Conservation (phyloP, 2,329 filamentous ascomycete genomes). For the Polychaeton citri region DNA sequence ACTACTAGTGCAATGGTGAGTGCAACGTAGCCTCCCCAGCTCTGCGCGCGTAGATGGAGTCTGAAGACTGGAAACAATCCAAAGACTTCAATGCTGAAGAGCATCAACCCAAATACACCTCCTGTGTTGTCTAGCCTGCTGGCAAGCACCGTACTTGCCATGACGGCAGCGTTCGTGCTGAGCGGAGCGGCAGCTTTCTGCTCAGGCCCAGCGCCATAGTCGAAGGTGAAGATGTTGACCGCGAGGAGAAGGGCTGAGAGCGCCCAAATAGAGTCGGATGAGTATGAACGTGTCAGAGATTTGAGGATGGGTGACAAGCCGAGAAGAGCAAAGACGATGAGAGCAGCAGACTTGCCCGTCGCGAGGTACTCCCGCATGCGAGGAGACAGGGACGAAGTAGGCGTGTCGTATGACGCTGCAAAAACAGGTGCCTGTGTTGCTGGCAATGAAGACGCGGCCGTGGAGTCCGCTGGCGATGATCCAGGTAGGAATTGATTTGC, state of each 20-base stretch:
- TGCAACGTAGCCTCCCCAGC: constrained; percentile 65
- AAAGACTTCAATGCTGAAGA: constrained; percentile 96
- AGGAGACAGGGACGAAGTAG: constrained; percentile 32
- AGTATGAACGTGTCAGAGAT: constrained; percentile 86
- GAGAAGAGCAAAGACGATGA: constrained; percentile 86
- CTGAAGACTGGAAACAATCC: constrained; percentile 95
- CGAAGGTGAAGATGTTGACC: constrained; percentile 96
- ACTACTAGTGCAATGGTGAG: constrained; percentile 67
- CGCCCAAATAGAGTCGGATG: constrained; percentile 91
- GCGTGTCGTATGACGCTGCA: constrained; percentile 23
- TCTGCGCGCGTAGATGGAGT: constrained; percentile 70
- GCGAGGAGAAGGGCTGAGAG: constrained; percentile 85
- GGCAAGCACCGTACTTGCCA: constrained; percentile 89
- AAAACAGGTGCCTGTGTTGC: constrained; percentile 6
- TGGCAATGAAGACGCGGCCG: constrained; percentile 13
- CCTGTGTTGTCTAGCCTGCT: constrained; percentile 79
- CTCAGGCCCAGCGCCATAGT: constrained; percentile 64
- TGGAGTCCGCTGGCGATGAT: constrained; percentile 15
- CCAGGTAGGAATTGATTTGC: background rate
- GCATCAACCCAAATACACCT: constrained; percentile 85
- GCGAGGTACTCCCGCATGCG: constrained; percentile 53
- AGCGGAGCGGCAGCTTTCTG: constrained; percentile 58
- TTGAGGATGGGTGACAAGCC: constrained; percentile 92
- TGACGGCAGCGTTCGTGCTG: constrained; percentile 89
- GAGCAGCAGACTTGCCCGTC: constrained; percentile 79